Evolutionary conservation across 164 flowering plant genomes (phyloP), one percentile per base, ranked within the genome.

Genomic region (Taxillus chinensis): DNA sequence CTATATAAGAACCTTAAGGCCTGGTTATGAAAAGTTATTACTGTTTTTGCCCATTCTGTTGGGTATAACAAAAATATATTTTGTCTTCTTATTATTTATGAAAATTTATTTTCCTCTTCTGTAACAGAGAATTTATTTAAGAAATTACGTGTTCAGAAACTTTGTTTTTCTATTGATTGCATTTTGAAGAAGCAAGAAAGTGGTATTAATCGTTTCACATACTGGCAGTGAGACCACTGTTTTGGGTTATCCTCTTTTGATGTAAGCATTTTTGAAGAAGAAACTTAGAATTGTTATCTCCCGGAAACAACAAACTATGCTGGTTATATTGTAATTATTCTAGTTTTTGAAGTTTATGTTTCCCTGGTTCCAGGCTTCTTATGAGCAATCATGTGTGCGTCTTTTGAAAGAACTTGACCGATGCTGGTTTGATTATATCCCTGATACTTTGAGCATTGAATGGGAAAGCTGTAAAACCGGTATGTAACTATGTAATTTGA

Each of bases 361-460:
- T 67, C 39, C 27, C 53, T 48, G 15, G 74, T 69, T 65, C 66
- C 79, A 84, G 89, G 65, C 69, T 50, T 84, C 85, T 50, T 84
- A 69, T 62, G 60, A 75, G 68, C 71, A 61, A 62, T 77, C 86
- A 38, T 52, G 71, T 61, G 70, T 75, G 64, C 60, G 67, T 45
- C 72, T 84, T 41, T 50, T 52, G 61, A 71, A 80, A 17, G 86
- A 84, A 73, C 63, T 84, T 66, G 77, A 74, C 56, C 79, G 77
- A 41, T 75, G 78, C 66, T 84, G 89, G 89, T 79, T 75, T 73
- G 89, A 84, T 73, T 68, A 67, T 53, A 78, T 84, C 65, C 83
- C 79, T 48, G 78, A 78, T 55, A 69, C 82, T 55, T 48, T 82
- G 45, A 75, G 68, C 67, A 75, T 64, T 62, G 86, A 84, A 74